Base-by-base conservation (phyloP, 352 stramenopile genomes). In the Globisporangium iwayamae region DNA sequence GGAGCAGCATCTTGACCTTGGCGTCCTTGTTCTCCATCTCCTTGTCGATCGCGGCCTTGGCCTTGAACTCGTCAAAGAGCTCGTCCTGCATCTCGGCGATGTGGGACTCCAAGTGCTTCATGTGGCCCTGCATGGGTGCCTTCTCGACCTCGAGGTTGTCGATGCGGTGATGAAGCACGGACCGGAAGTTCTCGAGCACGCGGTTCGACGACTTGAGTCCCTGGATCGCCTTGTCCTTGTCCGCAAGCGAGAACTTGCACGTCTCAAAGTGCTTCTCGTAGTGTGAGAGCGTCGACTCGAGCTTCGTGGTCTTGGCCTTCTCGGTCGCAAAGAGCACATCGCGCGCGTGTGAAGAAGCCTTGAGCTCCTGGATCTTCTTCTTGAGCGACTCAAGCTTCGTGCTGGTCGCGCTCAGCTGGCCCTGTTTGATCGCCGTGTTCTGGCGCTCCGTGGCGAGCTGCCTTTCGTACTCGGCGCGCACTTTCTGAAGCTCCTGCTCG, bases 301-400 rank as follows among this genome's bases (percentile, higher is more conserved):
- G 68, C 22, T 86, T 85, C 3, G 67, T 56, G 8, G 84, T 72
- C 58, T 92, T 93, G 9, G 80, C 81, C n/a, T 74, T 66, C 45
- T 94, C 85, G 3, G 81, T 93, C 8, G 81, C 68, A 1, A 94
- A 61, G 25, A 94, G 59, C n/a, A 92, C 76, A 58, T 94, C 83
- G 5, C 78, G 74, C 43, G 78, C 79, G 14, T 89, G 75, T 0
- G 81, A 89, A 0, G 79, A 78, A 7, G 85, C 79, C 61, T 93
- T 93, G 10, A 94, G 67, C 62, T 94, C 85, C 50, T 93, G 83
- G 68, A 93, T 87, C 50, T 94, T 94, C 65, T 93, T 94, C 51
- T 89, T 79, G 9, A 93, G 67, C 7, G 82, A 87, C 51, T 94
- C 85, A 14, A 94, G 76, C 59, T 93, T 94, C 2, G 81, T 94